Evolutionary conservation across 129 eudicot species (phyloP).

Genomic region (Ambrosia artemisiifolia): DNA sequence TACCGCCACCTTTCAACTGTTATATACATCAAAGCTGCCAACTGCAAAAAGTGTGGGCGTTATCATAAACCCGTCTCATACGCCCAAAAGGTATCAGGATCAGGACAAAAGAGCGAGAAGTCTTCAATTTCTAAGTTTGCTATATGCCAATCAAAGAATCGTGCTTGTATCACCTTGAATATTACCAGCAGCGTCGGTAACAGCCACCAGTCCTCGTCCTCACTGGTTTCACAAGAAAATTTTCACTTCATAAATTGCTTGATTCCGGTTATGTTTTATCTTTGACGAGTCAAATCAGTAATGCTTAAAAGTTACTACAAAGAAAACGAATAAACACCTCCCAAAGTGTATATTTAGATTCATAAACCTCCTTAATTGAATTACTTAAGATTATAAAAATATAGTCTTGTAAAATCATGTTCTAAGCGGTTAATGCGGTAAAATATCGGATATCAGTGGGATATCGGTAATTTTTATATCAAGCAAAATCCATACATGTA

Average conservation of each 20-base stretch:
- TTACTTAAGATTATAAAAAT: background rate
- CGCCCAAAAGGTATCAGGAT: constrained; percentile 94
- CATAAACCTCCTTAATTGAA: background rate
- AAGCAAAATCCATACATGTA: too few relatives aligned
- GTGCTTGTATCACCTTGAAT: constrained; percentile 74
- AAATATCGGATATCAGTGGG: too few relatives aligned
- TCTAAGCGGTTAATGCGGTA: too few relatives aligned
- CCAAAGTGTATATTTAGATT: background rate
- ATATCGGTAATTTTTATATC: too few relatives aligned
- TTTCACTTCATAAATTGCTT: background rate
- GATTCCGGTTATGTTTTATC: background rate
- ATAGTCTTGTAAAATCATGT: background rate
- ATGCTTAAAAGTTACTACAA: background rate
- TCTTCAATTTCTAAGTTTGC: constrained; percentile 87
- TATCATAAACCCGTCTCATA: constrained; percentile 56
- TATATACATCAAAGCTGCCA: constrained; percentile 41
- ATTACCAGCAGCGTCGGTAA: constrained; percentile 63
- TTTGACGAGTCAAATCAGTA: background rate
- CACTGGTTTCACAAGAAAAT: constrained; percentile 41
- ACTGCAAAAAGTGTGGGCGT: constrained; percentile 20
- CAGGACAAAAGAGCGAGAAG: constrained; percentile 79
- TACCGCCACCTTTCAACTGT: constrained; percentile 40
- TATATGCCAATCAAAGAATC: constrained; percentile 85
- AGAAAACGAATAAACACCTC: background rate
- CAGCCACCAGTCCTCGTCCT: constrained; percentile 88